Percentiles rank a stretch among this genome's conserved stretches.
Evolutionary conservation across 2,329 filamentous ascomycete species (phyloP).

Genomic region (Albophoma yamanashiensis): DNA sequence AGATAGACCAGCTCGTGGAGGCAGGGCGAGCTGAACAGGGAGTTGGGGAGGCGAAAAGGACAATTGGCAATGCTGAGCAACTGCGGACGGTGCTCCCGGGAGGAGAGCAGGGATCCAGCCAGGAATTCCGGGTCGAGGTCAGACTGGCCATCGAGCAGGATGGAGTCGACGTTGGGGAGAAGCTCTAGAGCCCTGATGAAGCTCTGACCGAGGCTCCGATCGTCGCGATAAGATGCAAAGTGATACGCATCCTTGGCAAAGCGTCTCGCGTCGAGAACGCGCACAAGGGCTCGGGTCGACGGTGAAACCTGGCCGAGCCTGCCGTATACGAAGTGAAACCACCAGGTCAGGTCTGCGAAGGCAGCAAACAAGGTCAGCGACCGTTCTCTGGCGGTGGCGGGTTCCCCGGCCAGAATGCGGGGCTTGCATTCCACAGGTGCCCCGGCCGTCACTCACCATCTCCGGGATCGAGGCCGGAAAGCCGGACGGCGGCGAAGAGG

Average conservation of each 20-base stretch:
- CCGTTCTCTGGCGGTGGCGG: neutral
- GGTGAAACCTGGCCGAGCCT: slow-evolving; percentile 22
- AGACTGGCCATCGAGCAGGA: slow-evolving; percentile 37
- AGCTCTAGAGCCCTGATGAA: slow-evolving; percentile 25
- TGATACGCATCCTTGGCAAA: slow-evolving; percentile 28
- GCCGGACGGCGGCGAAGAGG: slow-evolving; percentile 28
- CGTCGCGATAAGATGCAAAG: slow-evolving; percentile 28
- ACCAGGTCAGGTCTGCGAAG: slow-evolving; percentile 36
- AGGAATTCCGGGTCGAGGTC: slow-evolving; percentile 32
- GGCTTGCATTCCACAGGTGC: neutral
- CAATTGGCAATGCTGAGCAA: slow-evolving; percentile 36
- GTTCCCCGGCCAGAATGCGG: neutral
- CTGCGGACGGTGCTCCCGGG: slow-evolving; percentile 7
- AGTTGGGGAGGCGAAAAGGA: slow-evolving; percentile 24
- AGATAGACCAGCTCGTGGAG: slow-evolving; percentile 37
- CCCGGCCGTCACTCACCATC: slow-evolving; percentile 26
- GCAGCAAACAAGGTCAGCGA: neutral
- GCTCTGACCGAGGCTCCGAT: slow-evolving; percentile 22
- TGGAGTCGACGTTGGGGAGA: slow-evolving; percentile 32
- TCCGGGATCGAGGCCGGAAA: slow-evolving; percentile 29
- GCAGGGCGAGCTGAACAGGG: slow-evolving; percentile 25
- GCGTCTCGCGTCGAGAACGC: slow-evolving; percentile 35
- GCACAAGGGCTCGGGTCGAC: slow-evolving; percentile 31
- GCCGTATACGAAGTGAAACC: slow-evolving; percentile 32
- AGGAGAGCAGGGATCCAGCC: slow-evolving; percentile 7